Evolutionary conservation across 495 filamentous ascomycete genomes (phyloP).

Genomic region (Achaetomiella virescens): DNA sequence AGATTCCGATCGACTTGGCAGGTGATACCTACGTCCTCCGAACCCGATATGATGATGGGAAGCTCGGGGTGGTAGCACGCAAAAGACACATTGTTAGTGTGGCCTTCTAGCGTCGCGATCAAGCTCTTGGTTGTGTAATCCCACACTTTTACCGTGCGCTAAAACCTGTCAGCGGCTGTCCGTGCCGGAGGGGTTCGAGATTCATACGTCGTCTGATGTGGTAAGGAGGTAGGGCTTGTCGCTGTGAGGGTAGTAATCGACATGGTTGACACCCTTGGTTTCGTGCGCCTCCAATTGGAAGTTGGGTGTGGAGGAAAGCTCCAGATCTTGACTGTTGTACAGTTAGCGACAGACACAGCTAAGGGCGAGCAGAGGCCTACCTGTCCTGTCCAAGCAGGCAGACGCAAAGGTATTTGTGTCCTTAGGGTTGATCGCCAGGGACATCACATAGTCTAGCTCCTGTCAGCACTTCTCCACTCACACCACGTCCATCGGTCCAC

Average conservation of each 20-base stretch:
- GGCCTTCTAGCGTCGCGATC: slow-evolving; percentile 93
- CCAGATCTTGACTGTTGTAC: slow-evolving; percentile 83
- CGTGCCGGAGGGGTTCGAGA: background rate
- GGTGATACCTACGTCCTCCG: slow-evolving; percentile 61
- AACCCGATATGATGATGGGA: slow-evolving; percentile 97
- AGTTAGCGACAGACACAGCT: background rate
- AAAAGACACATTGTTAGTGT: slow-evolving; percentile 98
- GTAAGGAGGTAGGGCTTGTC: slow-evolving; percentile 97
- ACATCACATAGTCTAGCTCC: slow-evolving; percentile 63
- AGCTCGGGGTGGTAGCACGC: slow-evolving; percentile 97
- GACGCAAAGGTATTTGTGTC: slow-evolving; percentile 97
- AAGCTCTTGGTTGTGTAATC: slow-evolving; percentile 97
- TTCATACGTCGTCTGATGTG: slow-evolving; percentile 72
- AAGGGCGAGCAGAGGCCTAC: slow-evolving; percentile 52
- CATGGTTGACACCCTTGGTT: slow-evolving; percentile 95
- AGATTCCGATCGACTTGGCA: background rate
- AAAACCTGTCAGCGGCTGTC: background rate
- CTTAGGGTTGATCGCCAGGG: slow-evolving; percentile 98
- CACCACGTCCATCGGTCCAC: background rate
- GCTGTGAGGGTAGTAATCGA: slow-evolving; percentile 93
- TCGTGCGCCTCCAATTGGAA: slow-evolving; percentile 97
- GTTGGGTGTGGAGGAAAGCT: slow-evolving; percentile 84
- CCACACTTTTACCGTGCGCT: slow-evolving; percentile 89
- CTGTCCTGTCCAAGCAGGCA: slow-evolving; percentile 88
- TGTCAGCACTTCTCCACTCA: slow-evolving; percentile 8